phyloP scores from a whole-genome alignment of 2,329 filamentous ascomycete species.

The Beauveria caledonica region DNA sequence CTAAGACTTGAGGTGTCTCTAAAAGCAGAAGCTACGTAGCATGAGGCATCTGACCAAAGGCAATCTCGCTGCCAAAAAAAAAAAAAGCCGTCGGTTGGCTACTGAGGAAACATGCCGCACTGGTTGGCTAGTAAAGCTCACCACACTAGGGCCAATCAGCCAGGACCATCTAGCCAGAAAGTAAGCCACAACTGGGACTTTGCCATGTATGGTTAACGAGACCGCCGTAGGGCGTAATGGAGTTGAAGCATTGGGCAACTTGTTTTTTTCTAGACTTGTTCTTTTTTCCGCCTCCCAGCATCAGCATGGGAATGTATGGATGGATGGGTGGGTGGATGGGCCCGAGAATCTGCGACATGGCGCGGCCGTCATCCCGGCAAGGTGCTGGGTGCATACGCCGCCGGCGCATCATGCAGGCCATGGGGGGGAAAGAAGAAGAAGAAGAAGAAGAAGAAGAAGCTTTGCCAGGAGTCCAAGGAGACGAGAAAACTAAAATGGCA shows the following conservation, averaged over 20 bases:
- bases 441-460: neutral
- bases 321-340: neutral
- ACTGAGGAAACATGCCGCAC: neutral
- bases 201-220: conserved; percentile 7
- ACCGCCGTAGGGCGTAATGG: conserved; percentile 1
- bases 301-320: neutral
- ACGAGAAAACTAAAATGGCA: neutral
- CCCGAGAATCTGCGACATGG: neutral
- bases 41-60: too few relatives aligned
- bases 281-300: conserved; percentile 3
- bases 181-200: conserved; percentile 10
- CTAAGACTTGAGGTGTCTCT: too few relatives aligned
- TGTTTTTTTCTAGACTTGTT: neutral
- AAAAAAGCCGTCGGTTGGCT: too few relatives aligned
- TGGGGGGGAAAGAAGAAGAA: neutral
- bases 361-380: neutral
- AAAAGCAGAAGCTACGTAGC: too few relatives aligned
- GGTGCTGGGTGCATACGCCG: neutral
- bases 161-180: neutral
- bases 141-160: neutral
- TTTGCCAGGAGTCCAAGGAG: neutral
- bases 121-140: neutral
- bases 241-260: neutral
- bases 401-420: conserved; percentile 1
- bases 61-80: too few relatives aligned